Evolutionary conservation across 805 yeast species (phyloP), one percentile per base, ranked within the genome.

Genomic region (Candida boidinii): DNA sequence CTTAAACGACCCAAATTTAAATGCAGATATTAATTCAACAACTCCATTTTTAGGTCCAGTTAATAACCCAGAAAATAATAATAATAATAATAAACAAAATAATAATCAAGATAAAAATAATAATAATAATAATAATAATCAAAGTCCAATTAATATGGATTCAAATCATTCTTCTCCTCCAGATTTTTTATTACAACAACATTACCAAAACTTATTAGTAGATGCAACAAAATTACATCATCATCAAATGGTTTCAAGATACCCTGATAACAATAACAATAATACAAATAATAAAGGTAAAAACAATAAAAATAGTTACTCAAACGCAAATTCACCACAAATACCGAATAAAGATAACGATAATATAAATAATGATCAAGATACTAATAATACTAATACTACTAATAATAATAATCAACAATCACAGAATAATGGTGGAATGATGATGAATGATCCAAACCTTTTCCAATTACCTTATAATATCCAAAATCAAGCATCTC

Each of bases 121-220:
- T n/a, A n/a, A n/a, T n/a, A n/a, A n/a, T n/a, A n/a, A n/a, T n/a
- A n/a, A n/a, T n/a, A n/a, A n/a, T n/a, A n/a, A n/a, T n/a, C n/a
- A n/a, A 44, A 50, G 54, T 4, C 55, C 58, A 10, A 41, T 46
- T 29, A 46, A 46, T 30, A 33, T 46, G 14, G 29, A 36, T n/a
- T 32, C 42, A 19, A 42, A 42, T 2, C 51, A 46, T 2, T 41
- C 49, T 6, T 46, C 55, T 1, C 52, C 60, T n/a, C 44, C 49
- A 5, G 59, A 56, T 26, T 55, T 48, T 34, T 48, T 53, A 7
- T 23, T 49, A n/a, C 62, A 56, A 14, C 60, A 54, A 29, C 62
- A 54, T 28, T 56, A 55, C 30, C 59, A 54, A 20, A 51, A 49
- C 26, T 36, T 56, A 29, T 30, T 55, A 26, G 17, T 51, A 41